Percentiles rank a stretch among this genome's conserved stretches.
phyloP scores from a whole-genome alignment of 202 grass and related monocot species.

The Elaeis oleifera region DNA sequence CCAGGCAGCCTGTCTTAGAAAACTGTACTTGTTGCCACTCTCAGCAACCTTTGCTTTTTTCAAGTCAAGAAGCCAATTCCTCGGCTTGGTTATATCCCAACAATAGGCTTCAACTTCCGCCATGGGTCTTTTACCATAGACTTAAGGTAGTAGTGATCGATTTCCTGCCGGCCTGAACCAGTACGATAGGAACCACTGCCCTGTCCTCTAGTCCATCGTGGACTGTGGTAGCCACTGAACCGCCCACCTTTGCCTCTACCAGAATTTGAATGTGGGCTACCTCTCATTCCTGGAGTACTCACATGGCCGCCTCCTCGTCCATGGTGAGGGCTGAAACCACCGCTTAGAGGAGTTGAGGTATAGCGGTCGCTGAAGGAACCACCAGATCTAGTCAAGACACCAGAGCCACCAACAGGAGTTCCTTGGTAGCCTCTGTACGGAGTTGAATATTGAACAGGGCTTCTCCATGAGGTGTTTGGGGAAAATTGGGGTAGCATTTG shows the following conservation, averaged over 20 bases:
- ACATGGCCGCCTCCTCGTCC: not conserved
- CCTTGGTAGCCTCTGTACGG: not conserved
- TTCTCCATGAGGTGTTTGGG: slow-evolving; percentile 23
- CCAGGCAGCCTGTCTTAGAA: too few relatives aligned
- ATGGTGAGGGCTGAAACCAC: not conserved
- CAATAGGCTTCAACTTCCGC: slow-evolving; percentile 20
- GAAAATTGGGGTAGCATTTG: not conserved
- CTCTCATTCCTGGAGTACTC: not conserved
- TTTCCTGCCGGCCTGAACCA: not conserved
- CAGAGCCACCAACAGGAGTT: not conserved
- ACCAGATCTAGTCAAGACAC: not conserved
- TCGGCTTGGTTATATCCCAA: slow-evolving; percentile 21
- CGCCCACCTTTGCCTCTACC: slow-evolving; percentile 13
- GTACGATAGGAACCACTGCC: slow-evolving; percentile 9
- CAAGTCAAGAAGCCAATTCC: slow-evolving; percentile 22
- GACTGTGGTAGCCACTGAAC: not conserved
- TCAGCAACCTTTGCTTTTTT: slow-evolving; percentile 5
- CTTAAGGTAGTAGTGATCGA: slow-evolving; percentile 11
- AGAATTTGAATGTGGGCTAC: slow-evolving; percentile 13
- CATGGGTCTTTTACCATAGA: slow-evolving; percentile 40
- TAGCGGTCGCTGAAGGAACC: not conserved
- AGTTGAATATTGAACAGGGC: slow-evolving; percentile 1
- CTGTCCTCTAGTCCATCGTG: slow-evolving; percentile 17
- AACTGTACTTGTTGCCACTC: not conserved
- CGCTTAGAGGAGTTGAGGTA: not conserved